phyloP scores from a whole-genome alignment of 352 stramenopile genomes.

The Phytophthora pinifolia region DNA sequence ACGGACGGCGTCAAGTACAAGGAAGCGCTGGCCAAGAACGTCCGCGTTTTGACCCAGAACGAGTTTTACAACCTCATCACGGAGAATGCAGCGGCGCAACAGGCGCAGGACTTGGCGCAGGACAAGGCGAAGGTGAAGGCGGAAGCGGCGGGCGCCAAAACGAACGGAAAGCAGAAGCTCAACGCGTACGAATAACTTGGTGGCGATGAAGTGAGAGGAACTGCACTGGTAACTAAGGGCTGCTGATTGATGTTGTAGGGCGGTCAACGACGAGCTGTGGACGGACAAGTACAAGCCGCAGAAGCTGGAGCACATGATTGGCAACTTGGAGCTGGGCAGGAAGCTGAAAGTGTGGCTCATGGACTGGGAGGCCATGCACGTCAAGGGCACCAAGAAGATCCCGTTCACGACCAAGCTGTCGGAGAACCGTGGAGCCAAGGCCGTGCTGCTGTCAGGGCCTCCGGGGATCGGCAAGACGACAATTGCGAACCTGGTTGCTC shows the following conservation, averaged over 20 bases:
- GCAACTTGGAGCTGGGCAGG: constrained; percentile 89
- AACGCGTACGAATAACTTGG: constrained; percentile 33
- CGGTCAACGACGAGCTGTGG: constrained; percentile 85
- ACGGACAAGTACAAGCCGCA: constrained; percentile 97
- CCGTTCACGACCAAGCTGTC: constrained; percentile 68
- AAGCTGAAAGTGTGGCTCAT: constrained; percentile 88
- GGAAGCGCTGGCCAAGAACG: constrained; percentile 83
- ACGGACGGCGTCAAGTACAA: constrained; percentile 85
- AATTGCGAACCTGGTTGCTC: constrained; percentile 92
- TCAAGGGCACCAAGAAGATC: constrained; percentile 84
- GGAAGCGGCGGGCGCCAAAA: constrained; percentile 41
- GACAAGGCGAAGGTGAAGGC: constrained; percentile 59
- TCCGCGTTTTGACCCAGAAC: constrained; percentile 84
- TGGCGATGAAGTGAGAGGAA: not conserved
- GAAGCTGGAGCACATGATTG: constrained; percentile 91
- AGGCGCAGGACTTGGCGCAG: constrained; percentile 50
- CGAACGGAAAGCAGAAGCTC: constrained; percentile 64
- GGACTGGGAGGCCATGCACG: constrained; percentile 82
- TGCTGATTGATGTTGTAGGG: constrained; percentile 23
- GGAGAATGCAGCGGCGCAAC: constrained; percentile 62
- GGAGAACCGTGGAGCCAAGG: constrained; percentile 93
- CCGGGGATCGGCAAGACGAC: constrained; percentile 97
- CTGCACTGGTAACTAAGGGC: not conserved
- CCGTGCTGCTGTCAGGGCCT: constrained; percentile 95
- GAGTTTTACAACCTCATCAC: constrained; percentile 88